Evolutionary conservation across 768 basidiomycete species (phyloP).

Genomic region (Hebeloma cylindrosporum): DNA sequence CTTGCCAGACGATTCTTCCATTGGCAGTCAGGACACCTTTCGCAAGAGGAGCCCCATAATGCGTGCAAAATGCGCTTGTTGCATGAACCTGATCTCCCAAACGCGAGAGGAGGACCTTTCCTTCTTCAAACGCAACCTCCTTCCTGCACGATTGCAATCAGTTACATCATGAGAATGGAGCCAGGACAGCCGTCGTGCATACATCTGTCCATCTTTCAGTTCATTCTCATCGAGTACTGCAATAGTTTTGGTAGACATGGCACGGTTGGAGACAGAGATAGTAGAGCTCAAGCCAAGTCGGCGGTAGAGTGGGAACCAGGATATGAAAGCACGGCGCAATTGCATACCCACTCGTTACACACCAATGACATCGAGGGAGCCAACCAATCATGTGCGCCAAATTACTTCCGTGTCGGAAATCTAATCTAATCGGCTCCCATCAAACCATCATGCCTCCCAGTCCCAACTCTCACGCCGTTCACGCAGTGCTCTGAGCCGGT

Average conservation of each 20-base stretch:
- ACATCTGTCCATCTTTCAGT: slow-evolving; percentile 70
- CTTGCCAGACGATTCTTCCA: slow-evolving; percentile 78
- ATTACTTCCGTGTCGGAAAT: slow-evolving; percentile 11
- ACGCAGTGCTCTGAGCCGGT: too few species aligned
- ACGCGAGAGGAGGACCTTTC: slow-evolving; percentile 76
- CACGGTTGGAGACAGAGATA: slow-evolving; percentile 18
- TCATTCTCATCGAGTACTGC: slow-evolving; percentile 59
- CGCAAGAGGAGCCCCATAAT: slow-evolving; percentile 85
- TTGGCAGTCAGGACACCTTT: slow-evolving; percentile 81
- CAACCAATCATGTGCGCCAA: slow-evolving; percentile 17
- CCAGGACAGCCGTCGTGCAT: slow-evolving; percentile 4
- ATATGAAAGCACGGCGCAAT: slow-evolving; percentile 16
- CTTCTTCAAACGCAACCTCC: slow-evolving; percentile 75
- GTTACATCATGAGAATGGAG: slow-evolving; percentile 1
- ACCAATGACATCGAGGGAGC: slow-evolving; percentile 3
- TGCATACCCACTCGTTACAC: slow-evolving; percentile 8
- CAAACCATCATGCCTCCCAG: too few species aligned
- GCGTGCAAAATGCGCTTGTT: slow-evolving; percentile 85
- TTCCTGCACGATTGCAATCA: slow-evolving; percentile 53
- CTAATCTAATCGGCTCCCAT: too few species aligned
- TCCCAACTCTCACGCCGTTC: too few species aligned
- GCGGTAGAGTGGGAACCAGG: slow-evolving; percentile 8
- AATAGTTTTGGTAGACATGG: slow-evolving; percentile 51
- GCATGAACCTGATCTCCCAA: slow-evolving; percentile 75
- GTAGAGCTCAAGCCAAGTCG: slow-evolving; percentile 4